Base-by-base conservation (phyloP, 2,329 filamentous ascomycete species). In the Ophiostoma quercus region DNA sequence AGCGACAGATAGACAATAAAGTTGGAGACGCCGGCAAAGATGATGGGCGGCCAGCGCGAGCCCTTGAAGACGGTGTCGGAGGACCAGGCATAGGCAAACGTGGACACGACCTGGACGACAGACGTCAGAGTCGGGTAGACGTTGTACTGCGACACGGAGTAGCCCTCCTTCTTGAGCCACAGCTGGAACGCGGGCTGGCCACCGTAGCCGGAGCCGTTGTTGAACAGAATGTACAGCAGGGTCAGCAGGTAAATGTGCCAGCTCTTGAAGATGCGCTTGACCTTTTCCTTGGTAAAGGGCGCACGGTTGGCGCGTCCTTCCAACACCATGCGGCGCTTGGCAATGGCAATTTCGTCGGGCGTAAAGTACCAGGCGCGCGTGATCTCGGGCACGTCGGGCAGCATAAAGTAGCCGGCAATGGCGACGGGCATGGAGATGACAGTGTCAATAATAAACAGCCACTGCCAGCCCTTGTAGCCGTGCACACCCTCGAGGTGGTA, bases 241-340 rank as follows among this genome's bases (percentile, higher is more conserved):
- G 82, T 82, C 2, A 91, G 78, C 0, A 84, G 73, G 69, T 88
- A 90, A 1, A 90, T 85, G 72, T 88, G 88, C 88, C 88, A 90
- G 6, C 84, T 85, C 0, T 81, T 80, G 70, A 90, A 84, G 22
- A 90, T 89, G 74, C 84, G 85, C 76, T 81, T 82, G 54, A 90
- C 74, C 77, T 88, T 89, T 77, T 75, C 74, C 68, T 75, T 76
- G 0, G 79, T 82, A 70, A 78, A 82, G 0, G 78, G 60, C 2
- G 60, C 60, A 8, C 60, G 60, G 29, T 63, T 63, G 14, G 60
- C 72, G 14, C 73, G 73, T 6, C 74, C 74, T 4, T 75, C 68
- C n/a, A 67, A 71, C 39, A 75, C 74, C 60, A 74, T 74, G 29
- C 74, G 78, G 70, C 76, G 78, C 66, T 78, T 76, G 0, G 79